These are phyloP conservation scores for Phialocephala sp. DNA, from an alignment of 2,329 filamentous ascomycete genomes.

Conservation along the genomic window DNA sequence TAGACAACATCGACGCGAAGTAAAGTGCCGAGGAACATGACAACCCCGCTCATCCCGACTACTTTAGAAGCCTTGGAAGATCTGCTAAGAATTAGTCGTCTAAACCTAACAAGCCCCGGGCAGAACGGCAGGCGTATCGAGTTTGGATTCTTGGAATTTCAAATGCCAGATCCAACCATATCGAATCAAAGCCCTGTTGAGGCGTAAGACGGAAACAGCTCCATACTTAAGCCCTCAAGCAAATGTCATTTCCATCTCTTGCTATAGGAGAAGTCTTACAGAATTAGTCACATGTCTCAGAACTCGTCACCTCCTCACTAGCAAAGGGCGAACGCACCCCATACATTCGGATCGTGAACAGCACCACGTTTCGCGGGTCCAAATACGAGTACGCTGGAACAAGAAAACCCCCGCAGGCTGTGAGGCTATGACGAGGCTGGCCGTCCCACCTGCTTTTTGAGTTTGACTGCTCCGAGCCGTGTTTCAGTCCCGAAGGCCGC, in stretches of 20 bases:
- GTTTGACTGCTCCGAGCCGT: slow-evolving; percentile 17
- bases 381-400: slow-evolving; percentile 9
- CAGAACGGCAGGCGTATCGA: slow-evolving; percentile 13
- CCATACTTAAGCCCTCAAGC: background rate
- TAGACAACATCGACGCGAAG: background rate
- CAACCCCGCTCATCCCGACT: slow-evolving; percentile 2
- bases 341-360: background rate
- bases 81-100: slow-evolving; percentile 13
- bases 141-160: background rate
- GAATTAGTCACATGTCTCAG: slow-evolving; percentile 19
- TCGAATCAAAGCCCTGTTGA: slow-evolving; percentile 18
- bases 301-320: slow-evolving; percentile 21
- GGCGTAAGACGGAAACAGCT: slow-evolving; percentile 12
- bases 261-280: slow-evolving; percentile 14
- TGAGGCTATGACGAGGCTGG: slow-evolving; percentile 25
- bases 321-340: slow-evolving; percentile 26
- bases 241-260: slow-evolving; percentile 8
- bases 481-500: slow-evolving; percentile 11
- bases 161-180: slow-evolving; percentile 7
- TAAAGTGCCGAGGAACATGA: background rate
- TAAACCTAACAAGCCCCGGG: slow-evolving; percentile 6
- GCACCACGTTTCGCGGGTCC: background rate
- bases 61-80: slow-evolving; percentile 12
- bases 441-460: slow-evolving; percentile 15
- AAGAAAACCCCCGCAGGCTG: background rate